Evolutionary conservation across 257 asterid species (phyloP).

Genomic region (Fraxinus quadrangulata): DNA sequence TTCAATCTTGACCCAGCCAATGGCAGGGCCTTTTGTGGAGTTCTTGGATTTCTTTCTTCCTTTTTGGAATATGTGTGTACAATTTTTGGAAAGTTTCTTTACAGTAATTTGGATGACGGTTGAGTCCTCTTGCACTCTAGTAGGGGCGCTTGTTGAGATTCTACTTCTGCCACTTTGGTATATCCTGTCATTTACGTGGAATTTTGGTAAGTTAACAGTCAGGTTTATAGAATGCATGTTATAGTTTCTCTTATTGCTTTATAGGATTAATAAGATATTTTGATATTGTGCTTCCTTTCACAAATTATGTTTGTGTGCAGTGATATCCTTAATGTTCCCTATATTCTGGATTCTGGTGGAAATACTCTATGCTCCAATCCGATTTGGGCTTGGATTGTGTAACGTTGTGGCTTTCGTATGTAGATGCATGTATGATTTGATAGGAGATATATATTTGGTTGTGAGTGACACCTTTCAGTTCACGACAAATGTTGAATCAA

Average conservation of each 20-base stretch:
- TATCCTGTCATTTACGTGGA: conserved; percentile 47
- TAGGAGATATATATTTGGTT: conserved; percentile 52
- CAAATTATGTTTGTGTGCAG: conserved; percentile 51
- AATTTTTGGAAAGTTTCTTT: conserved; percentile 54
- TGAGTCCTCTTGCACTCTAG: conserved; percentile 57
- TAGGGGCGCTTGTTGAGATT: conserved; percentile 60
- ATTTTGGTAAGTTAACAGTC: conserved; percentile 53
- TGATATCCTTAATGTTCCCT: conserved; percentile 62
- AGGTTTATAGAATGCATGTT: not conserved
- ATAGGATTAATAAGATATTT: conserved; percentile 11
- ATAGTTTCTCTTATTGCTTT: conserved; percentile 2
- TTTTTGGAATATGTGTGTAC: conserved; percentile 53
- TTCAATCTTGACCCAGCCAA: conserved; percentile 57
- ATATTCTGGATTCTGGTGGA: conserved; percentile 77
- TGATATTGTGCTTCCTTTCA: conserved; percentile 13
- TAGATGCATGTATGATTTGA: conserved; percentile 40
- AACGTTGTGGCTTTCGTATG: conserved; percentile 52
- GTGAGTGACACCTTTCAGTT: conserved; percentile 64
- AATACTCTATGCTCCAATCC: conserved; percentile 71
- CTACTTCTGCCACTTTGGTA: conserved; percentile 77
- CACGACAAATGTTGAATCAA: conserved; percentile 64
- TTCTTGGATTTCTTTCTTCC: conserved; percentile 72
- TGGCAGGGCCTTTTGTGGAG: conserved; percentile 65
- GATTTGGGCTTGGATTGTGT: conserved; percentile 58
- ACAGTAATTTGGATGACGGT: conserved; percentile 70